Evolutionary conservation across 1,139 yeast genomes (phyloP).

Genomic region (Hyphopichia fennica): DNA sequence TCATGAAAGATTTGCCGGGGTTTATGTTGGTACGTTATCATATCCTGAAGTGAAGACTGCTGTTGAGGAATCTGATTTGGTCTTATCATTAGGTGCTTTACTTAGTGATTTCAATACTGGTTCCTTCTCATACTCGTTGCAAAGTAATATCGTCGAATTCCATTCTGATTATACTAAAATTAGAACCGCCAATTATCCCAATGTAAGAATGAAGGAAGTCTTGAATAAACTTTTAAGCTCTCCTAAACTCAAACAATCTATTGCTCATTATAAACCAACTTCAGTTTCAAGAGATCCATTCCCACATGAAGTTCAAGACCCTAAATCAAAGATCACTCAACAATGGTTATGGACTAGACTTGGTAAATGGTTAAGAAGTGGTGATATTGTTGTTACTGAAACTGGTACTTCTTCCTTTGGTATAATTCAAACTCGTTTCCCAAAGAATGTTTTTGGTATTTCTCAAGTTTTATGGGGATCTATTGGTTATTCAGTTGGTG

Average conservation of each 20-base stretch:
- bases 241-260: slow-evolving; percentile 13
- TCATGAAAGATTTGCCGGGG: slow-evolving; percentile 28
- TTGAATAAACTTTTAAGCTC: slow-evolving; percentile 18
- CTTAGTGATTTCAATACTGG: slow-evolving; percentile 44
- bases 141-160: slow-evolving; percentile 39
- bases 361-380: slow-evolving; percentile 33
- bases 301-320: slow-evolving; percentile 9
- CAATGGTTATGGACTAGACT: slow-evolving; percentile 38
- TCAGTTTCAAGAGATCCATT: slow-evolving; percentile 16
- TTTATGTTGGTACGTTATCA: slow-evolving; percentile 34
- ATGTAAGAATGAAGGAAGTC: slow-evolving; percentile 37
- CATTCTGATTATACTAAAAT: slow-evolving; percentile 41
- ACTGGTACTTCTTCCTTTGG: slow-evolving; percentile 47
- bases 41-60: slow-evolving; percentile 29
- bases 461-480: slow-evolving; percentile 40
- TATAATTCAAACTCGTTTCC: slow-evolving; percentile 37
- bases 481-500: slow-evolving; percentile 33
- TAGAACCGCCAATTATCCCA: slow-evolving; percentile 33
- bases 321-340: slow-evolving; percentile 24
- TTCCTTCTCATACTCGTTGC: slow-evolving; percentile 37
- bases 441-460: slow-evolving; percentile 35
- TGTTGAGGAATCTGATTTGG: slow-evolving; percentile 32
- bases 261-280: slow-evolving; percentile 16
- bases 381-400: slow-evolving; percentile 38
- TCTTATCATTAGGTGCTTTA: slow-evolving; percentile 35